phyloP scores from a whole-genome alignment of 768 basidiomycete genomes.

The Pleurotus sapidus region DNA sequence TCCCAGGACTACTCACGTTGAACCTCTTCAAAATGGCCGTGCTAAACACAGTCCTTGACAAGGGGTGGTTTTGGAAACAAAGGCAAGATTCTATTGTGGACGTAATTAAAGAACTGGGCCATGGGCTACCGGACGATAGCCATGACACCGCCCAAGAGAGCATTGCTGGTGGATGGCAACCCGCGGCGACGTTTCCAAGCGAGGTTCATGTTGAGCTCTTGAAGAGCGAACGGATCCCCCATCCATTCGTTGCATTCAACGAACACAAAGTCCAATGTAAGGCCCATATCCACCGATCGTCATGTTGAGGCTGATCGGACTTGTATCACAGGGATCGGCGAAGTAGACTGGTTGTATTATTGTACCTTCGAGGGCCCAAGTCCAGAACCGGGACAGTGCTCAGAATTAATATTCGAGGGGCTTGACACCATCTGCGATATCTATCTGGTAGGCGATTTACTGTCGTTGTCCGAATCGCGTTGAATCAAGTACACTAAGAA shows the following conservation, averaged over 20 bases:
- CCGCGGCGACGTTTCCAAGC: slow-evolving; percentile 41
- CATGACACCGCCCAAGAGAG: slow-evolving; percentile 11
- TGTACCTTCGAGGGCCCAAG: slow-evolving; percentile 34
- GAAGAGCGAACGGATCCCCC: slow-evolving; percentile 40
- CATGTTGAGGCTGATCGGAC: neutral
- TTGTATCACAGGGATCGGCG: slow-evolving; percentile 49
- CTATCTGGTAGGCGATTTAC: slow-evolving; percentile 39
- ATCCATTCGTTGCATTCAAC: slow-evolving; percentile 56
- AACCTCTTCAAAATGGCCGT: neutral
- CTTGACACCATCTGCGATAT: slow-evolving; percentile 69
- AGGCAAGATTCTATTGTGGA: slow-evolving; percentile 21
- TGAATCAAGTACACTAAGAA: slow-evolving; percentile 36
- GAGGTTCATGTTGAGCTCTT: slow-evolving; percentile 59
- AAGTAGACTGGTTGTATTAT: slow-evolving; percentile 65
- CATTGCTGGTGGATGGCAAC: slow-evolving; percentile 30
- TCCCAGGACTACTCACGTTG: no score
- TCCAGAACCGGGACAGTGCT: slow-evolving; percentile 27
- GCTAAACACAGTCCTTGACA: slow-evolving; percentile 11
- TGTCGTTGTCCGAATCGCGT: neutral
- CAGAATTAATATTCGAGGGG: slow-evolving; percentile 52
- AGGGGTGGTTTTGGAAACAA: slow-evolving; percentile 38
- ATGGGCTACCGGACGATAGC: neutral
- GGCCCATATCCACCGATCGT: slow-evolving; percentile 11
- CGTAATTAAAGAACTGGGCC: slow-evolving; percentile 22
- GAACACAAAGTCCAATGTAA: slow-evolving; percentile 59